Percentiles rank a stretch among this genome's conserved stretches.
Evolutionary conservation across 2,329 filamentous ascomycete genomes (phyloP).

Genomic region (Penicillium sp.): DNA sequence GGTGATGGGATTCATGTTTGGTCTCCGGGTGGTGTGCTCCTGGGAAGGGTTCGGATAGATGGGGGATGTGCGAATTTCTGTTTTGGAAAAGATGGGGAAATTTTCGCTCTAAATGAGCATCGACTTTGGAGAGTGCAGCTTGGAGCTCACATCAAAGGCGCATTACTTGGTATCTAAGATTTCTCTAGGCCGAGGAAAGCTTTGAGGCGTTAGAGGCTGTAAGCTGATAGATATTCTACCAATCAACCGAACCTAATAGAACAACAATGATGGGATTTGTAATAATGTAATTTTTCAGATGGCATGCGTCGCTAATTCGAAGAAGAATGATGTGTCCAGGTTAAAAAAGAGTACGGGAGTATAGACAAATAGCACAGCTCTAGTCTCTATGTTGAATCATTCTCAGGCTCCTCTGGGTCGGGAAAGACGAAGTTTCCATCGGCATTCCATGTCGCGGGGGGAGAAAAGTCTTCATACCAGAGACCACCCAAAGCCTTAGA

Average conservation of each 20-base stretch:
- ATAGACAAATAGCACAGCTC: not conserved
- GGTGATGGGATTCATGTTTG: constrained; percentile 58
- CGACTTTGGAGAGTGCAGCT: constrained; percentile 48
- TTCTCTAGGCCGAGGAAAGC: not conserved
- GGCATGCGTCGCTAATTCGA: not conserved
- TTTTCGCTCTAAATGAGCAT: constrained; percentile 49
- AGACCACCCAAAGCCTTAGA: constrained; percentile 36
- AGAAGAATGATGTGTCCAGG: not conserved
- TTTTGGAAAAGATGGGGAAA: constrained; percentile 42
- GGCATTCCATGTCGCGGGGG: constrained; percentile 3
- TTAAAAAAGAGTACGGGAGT: not conserved
- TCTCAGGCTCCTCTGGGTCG: constrained; percentile 6
- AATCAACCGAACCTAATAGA: not conserved
- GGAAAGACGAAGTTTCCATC: constrained; percentile 18
- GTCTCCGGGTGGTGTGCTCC: constrained; percentile 48
- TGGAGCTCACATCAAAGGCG: constrained; percentile 11
- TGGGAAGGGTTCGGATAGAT: constrained; percentile 59
- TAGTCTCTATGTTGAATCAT: not conserved
- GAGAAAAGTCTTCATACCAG: constrained; percentile 45
- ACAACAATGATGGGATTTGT: not conserved
- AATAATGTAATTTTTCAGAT: not conserved
- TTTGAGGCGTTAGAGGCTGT: too few species aligned
- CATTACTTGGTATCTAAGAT: constrained; percentile 6
- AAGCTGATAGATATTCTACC: too few species aligned
- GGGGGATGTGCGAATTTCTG: constrained; percentile 51